phyloP scores from a whole-genome alignment of 2,329 filamentous ascomycete genomes.

The Xylaria multiplex region DNA sequence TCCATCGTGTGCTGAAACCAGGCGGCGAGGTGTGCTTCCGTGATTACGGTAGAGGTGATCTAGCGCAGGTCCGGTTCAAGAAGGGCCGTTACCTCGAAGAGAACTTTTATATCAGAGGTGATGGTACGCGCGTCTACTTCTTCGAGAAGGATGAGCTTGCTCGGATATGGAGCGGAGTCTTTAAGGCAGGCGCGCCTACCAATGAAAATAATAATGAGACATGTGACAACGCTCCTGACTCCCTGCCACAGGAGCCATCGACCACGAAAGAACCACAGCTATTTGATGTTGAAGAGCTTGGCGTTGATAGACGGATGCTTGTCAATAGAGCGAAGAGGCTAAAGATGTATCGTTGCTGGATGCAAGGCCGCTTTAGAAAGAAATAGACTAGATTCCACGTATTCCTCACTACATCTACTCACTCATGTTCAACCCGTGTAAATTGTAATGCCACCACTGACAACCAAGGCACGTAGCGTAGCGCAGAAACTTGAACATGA shows the following conservation, averaged over 20 bases:
- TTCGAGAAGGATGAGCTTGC: constrained; percentile 88
- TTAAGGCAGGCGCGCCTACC: constrained; percentile 40
- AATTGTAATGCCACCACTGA: background rate
- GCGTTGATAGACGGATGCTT: constrained; percentile 85
- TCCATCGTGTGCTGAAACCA: constrained; percentile 84
- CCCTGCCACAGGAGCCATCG: constrained; percentile 27
- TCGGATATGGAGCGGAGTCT: constrained; percentile 73
- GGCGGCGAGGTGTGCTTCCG: constrained; percentile 95
- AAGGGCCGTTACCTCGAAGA: constrained; percentile 94
- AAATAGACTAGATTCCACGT: constrained; percentile 53
- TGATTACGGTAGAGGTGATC: constrained; percentile 94
- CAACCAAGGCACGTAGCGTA: background rate
- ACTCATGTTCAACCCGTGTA: background rate
- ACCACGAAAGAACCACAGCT: constrained; percentile 41
- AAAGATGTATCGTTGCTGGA: constrained; percentile 99
- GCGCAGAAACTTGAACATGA: background rate
- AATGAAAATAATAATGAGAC: constrained; percentile 40
- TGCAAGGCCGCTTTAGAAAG: constrained; percentile 85
- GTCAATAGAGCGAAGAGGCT: constrained; percentile 90
- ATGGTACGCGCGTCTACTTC: constrained; percentile 97
- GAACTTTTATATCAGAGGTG: constrained; percentile 96
- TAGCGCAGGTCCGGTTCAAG: constrained; percentile 96
- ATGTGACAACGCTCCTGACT: constrained; percentile 37
- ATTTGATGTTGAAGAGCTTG: constrained; percentile 82
- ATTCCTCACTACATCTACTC: background rate